phyloP scores from a whole-genome alignment of 768 basidiomycete species.

The Calvatia gigantea region DNA sequence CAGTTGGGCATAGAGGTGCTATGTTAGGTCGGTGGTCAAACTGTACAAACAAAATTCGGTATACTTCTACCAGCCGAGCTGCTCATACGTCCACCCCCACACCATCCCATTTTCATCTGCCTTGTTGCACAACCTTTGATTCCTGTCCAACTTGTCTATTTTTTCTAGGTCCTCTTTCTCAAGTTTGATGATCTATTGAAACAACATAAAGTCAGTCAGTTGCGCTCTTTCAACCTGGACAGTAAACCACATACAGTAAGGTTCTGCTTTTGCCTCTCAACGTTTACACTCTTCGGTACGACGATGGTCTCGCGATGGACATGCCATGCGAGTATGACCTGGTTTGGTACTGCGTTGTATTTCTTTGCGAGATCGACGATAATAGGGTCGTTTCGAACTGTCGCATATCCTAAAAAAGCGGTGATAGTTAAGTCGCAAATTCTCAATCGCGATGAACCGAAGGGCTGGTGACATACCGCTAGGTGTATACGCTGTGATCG shows the following conservation, averaged over 20 bases:
- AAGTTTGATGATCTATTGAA: not conserved
- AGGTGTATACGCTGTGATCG: conserved; percentile 47
- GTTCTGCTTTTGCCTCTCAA: conserved; percentile 47
- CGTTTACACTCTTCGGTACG: conserved; percentile 46
- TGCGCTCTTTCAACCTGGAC: too few relatives aligned
- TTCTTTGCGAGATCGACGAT: conserved; percentile 44
- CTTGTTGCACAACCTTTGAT: conserved; percentile 5
- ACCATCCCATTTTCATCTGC: conserved; percentile 1
- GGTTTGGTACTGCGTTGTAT: conserved; percentile 41
- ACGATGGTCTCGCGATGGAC: conserved; percentile 38
- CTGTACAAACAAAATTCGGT: too few relatives aligned
- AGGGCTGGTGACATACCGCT: conserved; percentile 37
- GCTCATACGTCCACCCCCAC: conserved; percentile 5
- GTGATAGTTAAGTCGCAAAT: too few relatives aligned
- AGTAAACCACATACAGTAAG: conserved; percentile 40
- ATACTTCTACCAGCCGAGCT: conserved; percentile 3
- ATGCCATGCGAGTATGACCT: conserved; percentile 52
- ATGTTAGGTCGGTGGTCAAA: too few relatives aligned
- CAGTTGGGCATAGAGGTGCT: too few relatives aligned
- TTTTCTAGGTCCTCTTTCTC: conserved; percentile 2
- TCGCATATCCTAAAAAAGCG: conserved; percentile 31
- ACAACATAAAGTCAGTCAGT: not conserved
- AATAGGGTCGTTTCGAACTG: conserved; percentile 42
- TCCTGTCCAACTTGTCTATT: conserved; percentile 5
- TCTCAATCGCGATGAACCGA: too few relatives aligned